These are phyloP conservation scores for Penicillium dipodomyicola DNA, from an alignment of 495 filamentous ascomycete genomes.

Conservation along the genomic window DNA sequence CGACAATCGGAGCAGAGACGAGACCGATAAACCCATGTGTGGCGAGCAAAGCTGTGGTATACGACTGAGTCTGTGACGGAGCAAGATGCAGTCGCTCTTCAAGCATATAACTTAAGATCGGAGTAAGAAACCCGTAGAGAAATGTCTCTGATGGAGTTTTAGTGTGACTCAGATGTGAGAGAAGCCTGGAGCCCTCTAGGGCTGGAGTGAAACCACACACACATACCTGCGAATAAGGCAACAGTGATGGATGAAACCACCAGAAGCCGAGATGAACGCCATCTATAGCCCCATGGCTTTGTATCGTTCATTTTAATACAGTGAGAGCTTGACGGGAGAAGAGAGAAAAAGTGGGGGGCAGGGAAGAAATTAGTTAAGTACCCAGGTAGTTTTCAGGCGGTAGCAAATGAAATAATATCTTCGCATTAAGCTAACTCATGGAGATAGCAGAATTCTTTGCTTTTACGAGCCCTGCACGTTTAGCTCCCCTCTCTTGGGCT, in stretches of 20 bases:
- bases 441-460: background rate
- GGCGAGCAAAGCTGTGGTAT: slow-evolving; percentile 20
- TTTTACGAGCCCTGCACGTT: background rate
- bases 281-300: slow-evolving; percentile 19
- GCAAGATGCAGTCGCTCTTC: slow-evolving; percentile 25
- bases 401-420: slow-evolving; percentile 3
- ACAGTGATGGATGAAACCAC: slow-evolving; percentile 20
- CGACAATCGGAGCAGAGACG: slow-evolving; percentile 24
- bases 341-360: background rate
- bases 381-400: background rate
- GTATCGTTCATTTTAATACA: slow-evolving; percentile 2
- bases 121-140: slow-evolving; percentile 30
- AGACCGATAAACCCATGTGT: slow-evolving; percentile 21
- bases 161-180: background rate
- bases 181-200: background rate
- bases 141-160: slow-evolving; percentile 24
- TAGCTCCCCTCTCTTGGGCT: background rate
- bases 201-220: slow-evolving; percentile 2
- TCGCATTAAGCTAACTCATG: background rate
- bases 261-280: slow-evolving; percentile 22
- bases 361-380: background rate
- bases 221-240: slow-evolving; percentile 24
- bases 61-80: slow-evolving; percentile 21
- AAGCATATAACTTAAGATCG: slow-evolving; percentile 30
- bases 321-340: background rate